A percentile compares a stretch with the other conserved stretches of the same genome.
phyloP scores from a whole-genome alignment of 2,329 filamentous ascomycete species.

The Tolypocladium tropicale region DNA sequence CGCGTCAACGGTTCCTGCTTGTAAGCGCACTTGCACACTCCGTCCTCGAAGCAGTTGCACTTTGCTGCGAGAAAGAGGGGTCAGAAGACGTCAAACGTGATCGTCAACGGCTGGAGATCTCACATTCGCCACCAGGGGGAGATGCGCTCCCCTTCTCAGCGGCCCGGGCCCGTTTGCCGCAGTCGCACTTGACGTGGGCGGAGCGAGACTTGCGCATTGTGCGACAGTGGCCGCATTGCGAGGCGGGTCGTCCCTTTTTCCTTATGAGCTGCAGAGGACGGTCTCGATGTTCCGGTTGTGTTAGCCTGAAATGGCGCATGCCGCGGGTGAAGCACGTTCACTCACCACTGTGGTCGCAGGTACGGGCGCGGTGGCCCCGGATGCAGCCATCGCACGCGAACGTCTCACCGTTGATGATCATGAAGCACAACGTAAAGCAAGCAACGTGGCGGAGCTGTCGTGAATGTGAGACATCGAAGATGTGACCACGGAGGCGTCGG shows the following conservation, averaged over 20 bases:
- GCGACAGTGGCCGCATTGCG: slow-evolving; percentile 2
- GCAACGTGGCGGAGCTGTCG: neutral
- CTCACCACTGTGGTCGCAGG: neutral
- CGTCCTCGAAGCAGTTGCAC: neutral
- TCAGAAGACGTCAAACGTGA: neutral
- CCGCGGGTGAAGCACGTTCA: neutral
- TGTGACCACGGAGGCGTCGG: neutral
- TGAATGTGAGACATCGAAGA: neutral
- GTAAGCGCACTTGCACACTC: neutral
- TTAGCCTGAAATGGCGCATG: neutral
- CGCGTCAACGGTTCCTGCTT: neutral
- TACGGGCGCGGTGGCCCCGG: neutral
- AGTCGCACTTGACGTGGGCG: slow-evolving; percentile 1
- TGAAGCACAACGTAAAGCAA: neutral
- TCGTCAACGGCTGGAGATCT: neutral
- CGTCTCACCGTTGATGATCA: slow-evolving; percentile 1
- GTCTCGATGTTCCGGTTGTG: neutral
- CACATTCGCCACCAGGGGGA: neutral
- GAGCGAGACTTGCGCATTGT: slow-evolving; percentile 2
- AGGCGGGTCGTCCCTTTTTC: slow-evolving; percentile 1
- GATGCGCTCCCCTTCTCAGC: neutral
- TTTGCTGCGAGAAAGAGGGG: neutral
- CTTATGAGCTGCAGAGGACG: neutral
- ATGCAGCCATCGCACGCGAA: slow-evolving; percentile 1
- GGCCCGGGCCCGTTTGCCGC: neutral